These are phyloP conservation scores for Arthrobotrys conoides DNA, from an alignment of 2,329 filamentous ascomycete genomes.

Conservation along the genomic window DNA sequence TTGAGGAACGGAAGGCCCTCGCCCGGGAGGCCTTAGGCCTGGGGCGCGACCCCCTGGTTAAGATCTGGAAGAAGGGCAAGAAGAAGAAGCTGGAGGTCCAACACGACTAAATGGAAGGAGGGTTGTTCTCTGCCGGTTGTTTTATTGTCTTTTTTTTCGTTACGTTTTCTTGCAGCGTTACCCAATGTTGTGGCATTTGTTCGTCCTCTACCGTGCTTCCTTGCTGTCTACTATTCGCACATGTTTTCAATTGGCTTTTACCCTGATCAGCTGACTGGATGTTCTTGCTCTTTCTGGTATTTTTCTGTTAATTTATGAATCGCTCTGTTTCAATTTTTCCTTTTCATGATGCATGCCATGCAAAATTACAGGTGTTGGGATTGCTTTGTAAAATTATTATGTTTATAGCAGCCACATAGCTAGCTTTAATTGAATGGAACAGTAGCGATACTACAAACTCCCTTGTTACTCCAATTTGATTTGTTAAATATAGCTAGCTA, in stretches of 20 bases:
- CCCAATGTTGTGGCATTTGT: slow-evolving; percentile 8
- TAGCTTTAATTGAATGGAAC: slow-evolving; percentile 6
- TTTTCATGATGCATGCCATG: neutral
- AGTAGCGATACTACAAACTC: neutral
- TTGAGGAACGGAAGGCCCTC: neutral
- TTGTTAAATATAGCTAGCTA: neutral
- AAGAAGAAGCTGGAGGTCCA: neutral
- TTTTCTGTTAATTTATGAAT: neutral
- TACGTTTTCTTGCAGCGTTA: neutral
- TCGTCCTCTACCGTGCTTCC: neutral
- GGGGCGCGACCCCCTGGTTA: slow-evolving; percentile 7
- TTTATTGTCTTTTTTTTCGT: neutral
- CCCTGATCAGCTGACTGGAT: too few species aligned
- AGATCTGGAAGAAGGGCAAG: slow-evolving; percentile 4
- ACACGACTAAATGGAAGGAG: neutral
- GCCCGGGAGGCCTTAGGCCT: neutral
- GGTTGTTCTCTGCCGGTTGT: neutral
- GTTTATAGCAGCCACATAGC: slow-evolving; percentile 14
- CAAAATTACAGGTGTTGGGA: slow-evolving; percentile 34
- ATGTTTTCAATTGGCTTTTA: neutral
- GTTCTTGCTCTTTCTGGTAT: neutral
- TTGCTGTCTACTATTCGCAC: neutral
- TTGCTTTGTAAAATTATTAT: neutral
- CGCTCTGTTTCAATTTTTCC: slow-evolving; percentile 1
- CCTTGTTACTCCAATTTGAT: neutral